A percentile compares a stretch with the other conserved stretches of the same genome.
Evolutionary conservation across 139 green algal genomes (phyloP).

Genomic region (Volvox africanus): DNA sequence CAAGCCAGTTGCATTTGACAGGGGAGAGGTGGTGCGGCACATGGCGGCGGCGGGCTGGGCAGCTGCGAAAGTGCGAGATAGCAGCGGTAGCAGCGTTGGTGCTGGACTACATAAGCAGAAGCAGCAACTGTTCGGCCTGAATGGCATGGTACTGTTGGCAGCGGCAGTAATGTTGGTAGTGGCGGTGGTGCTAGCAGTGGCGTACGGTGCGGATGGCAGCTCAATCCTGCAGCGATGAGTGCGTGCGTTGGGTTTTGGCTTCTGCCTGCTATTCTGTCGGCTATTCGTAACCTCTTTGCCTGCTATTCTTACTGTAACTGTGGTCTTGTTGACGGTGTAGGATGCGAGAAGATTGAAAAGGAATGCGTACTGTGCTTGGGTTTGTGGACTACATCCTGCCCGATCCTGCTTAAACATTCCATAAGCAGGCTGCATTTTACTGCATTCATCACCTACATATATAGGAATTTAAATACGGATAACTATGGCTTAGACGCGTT

Average conservation of each 20-base stretch:
- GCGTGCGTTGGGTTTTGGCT: not conserved
- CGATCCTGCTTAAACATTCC: too few species aligned
- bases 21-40: not conserved
- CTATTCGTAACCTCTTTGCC: too few species aligned
- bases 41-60: slow-evolving; percentile 39
- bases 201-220: not conserved
- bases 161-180: not conserved
- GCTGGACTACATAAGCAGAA: not conserved
- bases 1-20: not conserved
- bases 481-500: too few species aligned
- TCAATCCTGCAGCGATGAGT: not conserved
- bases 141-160: not conserved
- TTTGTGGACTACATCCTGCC: too few species aligned
- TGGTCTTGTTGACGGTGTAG: too few species aligned
- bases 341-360: too few species aligned
- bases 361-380: too few species aligned
- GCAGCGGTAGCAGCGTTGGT: not conserved
- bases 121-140: not conserved
- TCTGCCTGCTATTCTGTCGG: too few species aligned
- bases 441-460: too few species aligned
- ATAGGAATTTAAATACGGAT: too few species aligned
- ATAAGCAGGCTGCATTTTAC: too few species aligned
- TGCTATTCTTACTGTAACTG: too few species aligned
- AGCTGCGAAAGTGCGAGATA: not conserved
- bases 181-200: not conserved